Evolutionary conservation across 1,139 yeast species (phyloP), one percentile per base, ranked within the genome.

Genomic region (Blastobotrys malaysiensis): DNA sequence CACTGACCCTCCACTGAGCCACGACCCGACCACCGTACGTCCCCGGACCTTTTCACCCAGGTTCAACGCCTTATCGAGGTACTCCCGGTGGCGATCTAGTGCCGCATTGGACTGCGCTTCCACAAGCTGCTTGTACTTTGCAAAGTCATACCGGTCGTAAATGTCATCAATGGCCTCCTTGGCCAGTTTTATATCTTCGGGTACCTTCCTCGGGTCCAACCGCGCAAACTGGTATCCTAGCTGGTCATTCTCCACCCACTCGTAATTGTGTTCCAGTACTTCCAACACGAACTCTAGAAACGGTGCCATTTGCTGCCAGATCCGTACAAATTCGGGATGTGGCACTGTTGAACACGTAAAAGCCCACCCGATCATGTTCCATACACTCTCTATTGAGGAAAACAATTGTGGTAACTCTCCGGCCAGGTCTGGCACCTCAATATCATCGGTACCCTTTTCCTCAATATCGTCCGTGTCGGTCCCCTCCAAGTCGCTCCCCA

Each of bases 331-430:
- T 5, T 46, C 51, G 9, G 50, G 47, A 19, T 56, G 54, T 4
- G 53, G 54, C 2, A 60, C 50, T 3, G 59, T 54, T 9, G 61
- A 55, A 48, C 61, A 58, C 1, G 57, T 52, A 21, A 60, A 55
- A 2, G 58, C 59, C 62, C 62, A 59, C 9, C 63, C 63, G 14
- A 60, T 43, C 52, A 55, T 48, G 31, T 48, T 43, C 63, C 62
- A 58, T 9, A 60, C 54, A 5, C 27, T 27, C 13, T 44, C 47
- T 4, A 36, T 14, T 13, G 46, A 14, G 26, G 44, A 24, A 44
- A 49, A 49, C 2, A 49, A 9, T 4, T 22, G 16, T 4, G 26
- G 18, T 13, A 45, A 20, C 5, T 21, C 14, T n/a, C 45, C 43
- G 47, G 18, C 18, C 31, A 43, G 16, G 16, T 26, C 27, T 7